Evolutionary conservation across 2,329 filamentous ascomycete genomes (phyloP).

Genomic region (Xylariales sp.): DNA sequence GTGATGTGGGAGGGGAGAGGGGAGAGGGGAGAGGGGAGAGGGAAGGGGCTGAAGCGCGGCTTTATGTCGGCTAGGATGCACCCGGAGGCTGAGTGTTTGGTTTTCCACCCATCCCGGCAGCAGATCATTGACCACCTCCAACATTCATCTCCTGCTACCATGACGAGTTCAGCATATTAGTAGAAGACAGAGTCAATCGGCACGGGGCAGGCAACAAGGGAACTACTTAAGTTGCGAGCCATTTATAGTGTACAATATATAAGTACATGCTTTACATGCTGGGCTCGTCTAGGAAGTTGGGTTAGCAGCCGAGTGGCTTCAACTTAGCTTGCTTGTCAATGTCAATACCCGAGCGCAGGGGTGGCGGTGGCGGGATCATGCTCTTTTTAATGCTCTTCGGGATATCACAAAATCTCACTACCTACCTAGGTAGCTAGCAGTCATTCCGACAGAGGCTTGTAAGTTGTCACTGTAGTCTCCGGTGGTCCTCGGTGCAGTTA

Average conservation of each 20-base stretch:
- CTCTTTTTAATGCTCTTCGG: constrained; percentile 14
- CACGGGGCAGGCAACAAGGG: not conserved
- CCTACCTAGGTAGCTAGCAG: not conserved
- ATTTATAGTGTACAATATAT: not conserved
- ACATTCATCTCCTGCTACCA: not conserved
- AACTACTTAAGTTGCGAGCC: constrained; percentile 6
- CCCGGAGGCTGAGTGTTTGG: constrained; percentile 30
- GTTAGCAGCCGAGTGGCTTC: constrained; percentile 22
- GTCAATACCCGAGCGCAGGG: constrained; percentile 22
- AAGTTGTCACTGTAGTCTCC: constrained; percentile 4
- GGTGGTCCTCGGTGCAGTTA: constrained; percentile 10
- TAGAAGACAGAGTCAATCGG: not conserved
- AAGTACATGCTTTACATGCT: not conserved
- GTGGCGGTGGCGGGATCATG: not conserved
- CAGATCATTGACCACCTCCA: constrained; percentile 15
- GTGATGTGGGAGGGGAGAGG: not conserved
- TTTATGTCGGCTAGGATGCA: constrained; percentile 26
- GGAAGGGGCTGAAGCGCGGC: constrained; percentile 19
- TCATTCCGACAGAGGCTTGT: constrained; percentile 3
- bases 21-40: not conserved
- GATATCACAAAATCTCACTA: constrained; percentile 18
- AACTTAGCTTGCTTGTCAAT: not conserved
- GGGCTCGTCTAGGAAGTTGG: constrained; percentile 13
- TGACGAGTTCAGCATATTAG: not conserved
- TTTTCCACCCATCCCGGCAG: constrained; percentile 21